These are phyloP conservation scores for Gymnopilus dilepis DNA, from an alignment of 768 basidiomycete species.

Conservation along the genomic window DNA sequence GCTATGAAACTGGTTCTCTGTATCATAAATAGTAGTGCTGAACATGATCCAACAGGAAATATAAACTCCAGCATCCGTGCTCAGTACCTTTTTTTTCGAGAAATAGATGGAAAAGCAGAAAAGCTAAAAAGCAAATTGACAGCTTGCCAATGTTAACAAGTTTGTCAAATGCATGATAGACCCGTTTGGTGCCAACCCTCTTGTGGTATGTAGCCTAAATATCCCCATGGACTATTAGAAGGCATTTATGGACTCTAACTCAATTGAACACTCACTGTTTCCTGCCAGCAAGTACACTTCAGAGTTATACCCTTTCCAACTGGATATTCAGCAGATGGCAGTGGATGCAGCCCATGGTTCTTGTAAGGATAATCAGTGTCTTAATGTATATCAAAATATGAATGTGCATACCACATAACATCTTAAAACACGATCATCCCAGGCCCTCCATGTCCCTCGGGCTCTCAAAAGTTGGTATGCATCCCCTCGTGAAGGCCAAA, in stretches of 20 bases:
- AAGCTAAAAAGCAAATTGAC: no score
- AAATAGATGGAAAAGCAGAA: no score
- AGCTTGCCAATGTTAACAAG: conserved; percentile 28
- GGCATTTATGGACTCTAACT: no score
- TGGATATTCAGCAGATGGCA: conserved; percentile 49
- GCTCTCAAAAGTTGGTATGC: conserved; percentile 45
- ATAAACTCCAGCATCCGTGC: no score
- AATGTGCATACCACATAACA: conserved; percentile 44
- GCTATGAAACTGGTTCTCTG: no score
- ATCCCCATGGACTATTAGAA: not conserved
- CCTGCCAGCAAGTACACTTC: conserved; percentile 50
- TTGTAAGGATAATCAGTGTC: conserved; percentile 28
- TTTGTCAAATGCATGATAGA: conserved; percentile 37
- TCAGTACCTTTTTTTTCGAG: no score
- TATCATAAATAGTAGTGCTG: no score
- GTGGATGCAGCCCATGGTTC: conserved; percentile 44
- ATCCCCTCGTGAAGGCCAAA: conserved; percentile 55
- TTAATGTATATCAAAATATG: not conserved
- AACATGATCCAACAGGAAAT: no score
- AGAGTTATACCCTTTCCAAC: conserved; percentile 53
- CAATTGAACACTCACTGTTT: conserved; percentile 45
- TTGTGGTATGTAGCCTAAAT: conserved; percentile 52
- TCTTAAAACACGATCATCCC: conserved; percentile 55
- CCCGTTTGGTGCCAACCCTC: conserved; percentile 32
- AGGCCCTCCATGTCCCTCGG: conserved; percentile 46